Evolutionary conservation across 108 stramenopile genomes (phyloP).

Genomic region (Skeletonema marinoi): DNA sequence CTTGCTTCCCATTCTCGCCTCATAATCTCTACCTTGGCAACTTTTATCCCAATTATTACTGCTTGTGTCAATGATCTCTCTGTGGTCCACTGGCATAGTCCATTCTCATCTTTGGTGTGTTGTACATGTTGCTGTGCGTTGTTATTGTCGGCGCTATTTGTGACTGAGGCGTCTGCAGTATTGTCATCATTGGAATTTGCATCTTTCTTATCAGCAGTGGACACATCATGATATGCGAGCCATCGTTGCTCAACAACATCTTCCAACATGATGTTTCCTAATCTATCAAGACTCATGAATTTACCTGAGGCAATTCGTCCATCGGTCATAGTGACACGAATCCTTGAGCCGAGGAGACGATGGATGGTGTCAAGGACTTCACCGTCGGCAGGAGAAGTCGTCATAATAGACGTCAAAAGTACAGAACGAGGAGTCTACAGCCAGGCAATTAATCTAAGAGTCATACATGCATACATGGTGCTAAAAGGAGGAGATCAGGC

Average conservation of each 20-base stretch:
- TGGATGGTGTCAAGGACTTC: constrained; percentile 20
- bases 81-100: constrained; percentile 26
- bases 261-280: constrained; percentile 42
- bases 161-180: not conserved
- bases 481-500: too few relatives aligned
- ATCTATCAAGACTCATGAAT: constrained; percentile 38
- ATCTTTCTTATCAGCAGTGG: not conserved
- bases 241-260: constrained; percentile 27
- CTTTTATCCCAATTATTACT: constrained; percentile 33
- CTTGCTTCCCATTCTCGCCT: constrained; percentile 26
- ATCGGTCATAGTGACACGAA: constrained; percentile 41
- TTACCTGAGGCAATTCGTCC: constrained; percentile 36
- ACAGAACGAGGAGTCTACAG: too few relatives aligned
- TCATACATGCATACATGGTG: too few relatives aligned
- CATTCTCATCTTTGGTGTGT: not conserved
- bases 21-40: constrained; percentile 41
- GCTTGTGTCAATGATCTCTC: constrained; percentile 37
- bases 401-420: not conserved
- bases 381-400: not conserved
- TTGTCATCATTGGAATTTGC: not conserved
- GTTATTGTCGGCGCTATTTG: not conserved
- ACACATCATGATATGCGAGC: constrained; percentile 8
- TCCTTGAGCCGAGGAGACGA: constrained; percentile 24
- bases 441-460: too few relatives aligned
- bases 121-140: not conserved